A percentile compares a stretch with the other conserved stretches of the same genome.
phyloP scores from a whole-genome alignment of 495 filamentous ascomycete genomes.

The Astrothelium macrocarpum region DNA sequence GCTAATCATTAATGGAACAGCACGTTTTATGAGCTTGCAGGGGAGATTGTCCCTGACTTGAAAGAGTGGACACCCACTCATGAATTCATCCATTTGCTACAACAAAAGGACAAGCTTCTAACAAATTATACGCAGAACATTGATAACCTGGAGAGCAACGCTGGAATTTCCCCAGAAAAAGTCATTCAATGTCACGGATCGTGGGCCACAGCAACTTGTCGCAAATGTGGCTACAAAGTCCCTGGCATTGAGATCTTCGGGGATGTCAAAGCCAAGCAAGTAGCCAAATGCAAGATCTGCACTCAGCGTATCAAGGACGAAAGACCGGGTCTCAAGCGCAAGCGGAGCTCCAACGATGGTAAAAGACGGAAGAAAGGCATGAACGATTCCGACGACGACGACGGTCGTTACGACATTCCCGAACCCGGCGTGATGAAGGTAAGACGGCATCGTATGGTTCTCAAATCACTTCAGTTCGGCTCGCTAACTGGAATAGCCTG shows the following conservation, averaged over 20 bases:
- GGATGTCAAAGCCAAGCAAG: conserved; percentile 64
- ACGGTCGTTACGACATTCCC: conserved; percentile 57
- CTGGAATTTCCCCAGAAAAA: conserved; percentile 72
- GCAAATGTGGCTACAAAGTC: conserved; percentile 71
- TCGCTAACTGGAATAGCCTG: conserved; percentile 43
- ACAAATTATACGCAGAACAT: conserved; percentile 99
- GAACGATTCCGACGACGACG: conserved; percentile 60
- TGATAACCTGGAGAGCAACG: conserved; percentile 86
- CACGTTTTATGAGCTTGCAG: conserved; percentile 87
- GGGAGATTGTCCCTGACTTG: conserved; percentile 74
- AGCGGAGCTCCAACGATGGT: conserved; percentile 55
- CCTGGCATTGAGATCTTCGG: conserved; percentile 64
- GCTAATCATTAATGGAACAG: too few relatives aligned
- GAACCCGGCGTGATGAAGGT: conserved; percentile 87
- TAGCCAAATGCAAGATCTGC: conserved; percentile 56
- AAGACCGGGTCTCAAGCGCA: conserved; percentile 55
- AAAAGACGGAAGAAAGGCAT: conserved; percentile 34
- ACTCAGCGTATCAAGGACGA: conserved; percentile 38
- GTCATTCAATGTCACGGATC: conserved; percentile 94
- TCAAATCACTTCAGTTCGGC: background rate
- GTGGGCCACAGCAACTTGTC: conserved; percentile 84
- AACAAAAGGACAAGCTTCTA: conserved; percentile 78
- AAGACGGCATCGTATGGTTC: conserved; percentile 10
- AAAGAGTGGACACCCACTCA: conserved; percentile 80
- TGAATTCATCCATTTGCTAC: conserved; percentile 88